Evolutionary conservation across 1,139 yeast genomes (phyloP).

Genomic region (Kodamaea plutei): DNA sequence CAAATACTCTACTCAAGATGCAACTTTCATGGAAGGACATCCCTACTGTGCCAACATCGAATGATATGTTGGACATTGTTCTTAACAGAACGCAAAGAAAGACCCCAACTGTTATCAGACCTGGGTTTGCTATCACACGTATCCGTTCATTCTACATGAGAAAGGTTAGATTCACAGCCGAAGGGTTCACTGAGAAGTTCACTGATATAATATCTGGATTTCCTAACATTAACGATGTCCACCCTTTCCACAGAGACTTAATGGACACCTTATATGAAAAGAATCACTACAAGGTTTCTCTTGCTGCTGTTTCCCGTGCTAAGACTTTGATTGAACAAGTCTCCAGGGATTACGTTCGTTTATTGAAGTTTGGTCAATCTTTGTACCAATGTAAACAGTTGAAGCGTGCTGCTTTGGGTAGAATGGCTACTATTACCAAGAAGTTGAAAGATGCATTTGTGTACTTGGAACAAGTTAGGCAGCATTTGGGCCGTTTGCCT

Average conservation of each 20-base stretch:
- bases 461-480: constrained; percentile 97
- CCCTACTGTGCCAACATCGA: constrained; percentile 87
- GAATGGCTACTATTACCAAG: constrained; percentile 97
- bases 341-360: constrained; percentile 87
- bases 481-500: constrained; percentile 97
- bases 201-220: constrained; percentile 80
- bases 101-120: constrained; percentile 96
- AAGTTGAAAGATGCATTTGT: constrained; percentile 89
- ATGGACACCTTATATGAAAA: constrained; percentile 97
- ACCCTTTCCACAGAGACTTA: constrained; percentile 96
- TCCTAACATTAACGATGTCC: constrained; percentile 96
- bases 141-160: constrained; percentile 98
- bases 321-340: constrained; percentile 94
- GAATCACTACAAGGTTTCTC: constrained; percentile 95
- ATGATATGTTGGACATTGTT: constrained; percentile 93
- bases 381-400: constrained; percentile 97
- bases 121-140: constrained; percentile 94
- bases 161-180: constrained; percentile 92
- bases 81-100: constrained; percentile 96
- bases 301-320: constrained; percentile 92
- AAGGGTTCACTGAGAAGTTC: constrained; percentile 91
- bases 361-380: constrained; percentile 95
- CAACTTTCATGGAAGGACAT: constrained; percentile 98
- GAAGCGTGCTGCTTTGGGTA: constrained; percentile 97
- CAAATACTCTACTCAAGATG: constrained; percentile 57